phyloP scores from a whole-genome alignment of 768 basidiomycete species.

The Leccinum disarticulatum region DNA sequence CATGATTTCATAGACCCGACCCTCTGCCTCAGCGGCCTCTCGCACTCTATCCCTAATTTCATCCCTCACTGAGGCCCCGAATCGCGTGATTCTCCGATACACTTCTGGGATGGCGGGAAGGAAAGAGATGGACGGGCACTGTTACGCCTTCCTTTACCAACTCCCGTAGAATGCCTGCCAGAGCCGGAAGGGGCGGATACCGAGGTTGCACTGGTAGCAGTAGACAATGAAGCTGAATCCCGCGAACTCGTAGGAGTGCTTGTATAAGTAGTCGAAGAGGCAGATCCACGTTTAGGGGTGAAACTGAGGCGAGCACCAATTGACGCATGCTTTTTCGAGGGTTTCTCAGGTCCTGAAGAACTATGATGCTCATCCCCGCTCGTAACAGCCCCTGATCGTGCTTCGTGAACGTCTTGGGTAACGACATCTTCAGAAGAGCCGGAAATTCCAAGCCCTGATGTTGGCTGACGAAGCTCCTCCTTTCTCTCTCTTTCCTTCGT shows the following conservation, averaged over 20 bases:
- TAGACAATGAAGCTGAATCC: conserved; percentile 83
- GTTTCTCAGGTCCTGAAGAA: conserved; percentile 55
- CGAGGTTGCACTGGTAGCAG: conserved; percentile 75
- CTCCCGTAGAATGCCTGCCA: conserved; percentile 64
- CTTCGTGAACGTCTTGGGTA: conserved; percentile 42
- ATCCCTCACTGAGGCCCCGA: too few relatives aligned
- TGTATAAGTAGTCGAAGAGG: conserved; percentile 84
- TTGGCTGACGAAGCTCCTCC: conserved; percentile 28
- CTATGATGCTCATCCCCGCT: conserved; percentile 60
- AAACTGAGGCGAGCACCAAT: conserved; percentile 66
- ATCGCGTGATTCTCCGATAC: too few relatives aligned
- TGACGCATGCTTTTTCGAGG: conserved; percentile 61
- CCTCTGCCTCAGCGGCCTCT: too few relatives aligned
- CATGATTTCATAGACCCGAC: too few relatives aligned
- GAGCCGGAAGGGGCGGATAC: conserved; percentile 60
- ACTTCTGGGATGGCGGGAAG: too few relatives aligned
- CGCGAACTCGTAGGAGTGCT: conserved; percentile 82
- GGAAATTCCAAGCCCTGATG: conserved; percentile 37
- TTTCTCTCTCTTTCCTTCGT: conserved; percentile 49
- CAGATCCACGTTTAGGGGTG: conserved; percentile 84
- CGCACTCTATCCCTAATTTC: too few relatives aligned
- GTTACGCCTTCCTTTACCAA: conserved; percentile 66
- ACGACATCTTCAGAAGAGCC: conserved; percentile 33
- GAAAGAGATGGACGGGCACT: conserved; percentile 45
- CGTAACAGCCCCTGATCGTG: conserved; percentile 40